These are phyloP conservation scores for Sanguinoderma infundibulare DNA, from an alignment of 1,284 basidiomycete genomes.

Conservation along the genomic window DNA sequence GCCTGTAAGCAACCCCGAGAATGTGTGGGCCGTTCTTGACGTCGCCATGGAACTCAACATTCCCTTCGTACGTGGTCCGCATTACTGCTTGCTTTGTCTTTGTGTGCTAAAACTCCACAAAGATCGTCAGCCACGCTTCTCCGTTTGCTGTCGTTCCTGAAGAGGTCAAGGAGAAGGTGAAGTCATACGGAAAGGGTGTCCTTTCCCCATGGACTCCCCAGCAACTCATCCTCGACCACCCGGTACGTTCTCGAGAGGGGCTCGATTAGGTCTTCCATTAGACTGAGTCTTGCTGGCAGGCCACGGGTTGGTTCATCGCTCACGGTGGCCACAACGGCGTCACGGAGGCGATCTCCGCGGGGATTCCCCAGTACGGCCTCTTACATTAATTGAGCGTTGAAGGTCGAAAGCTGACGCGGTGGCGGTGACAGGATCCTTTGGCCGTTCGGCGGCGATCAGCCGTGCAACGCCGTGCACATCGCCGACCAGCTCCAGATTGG, in stretches of 20 bases:
- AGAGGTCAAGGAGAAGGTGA: slow-evolving; percentile 22
- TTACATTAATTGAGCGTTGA: no score
- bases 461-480: slow-evolving; percentile 28
- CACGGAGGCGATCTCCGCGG: slow-evolving; percentile 15
- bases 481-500: slow-evolving; percentile 27
- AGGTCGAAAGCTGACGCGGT: no score
- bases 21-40: slow-evolving; percentile 26
- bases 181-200: slow-evolving; percentile 22
- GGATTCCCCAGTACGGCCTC: slow-evolving; percentile 18
- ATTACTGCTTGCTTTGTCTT: background rate
- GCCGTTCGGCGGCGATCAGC: slow-evolving; percentile 34
- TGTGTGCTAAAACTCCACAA: background rate
- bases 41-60: slow-evolving; percentile 24
- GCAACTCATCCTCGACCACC: slow-evolving; percentile 30
- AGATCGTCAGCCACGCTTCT: slow-evolving; percentile 31
- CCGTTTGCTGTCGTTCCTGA: slow-evolving; percentile 21
- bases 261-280: no score
- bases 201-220: slow-evolving; percentile 30
- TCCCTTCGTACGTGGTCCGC: slow-evolving; percentile 21
- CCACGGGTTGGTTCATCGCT: slow-evolving; percentile 21
- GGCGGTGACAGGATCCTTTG: slow-evolving; percentile 17
- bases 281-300: background rate
- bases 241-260: slow-evolving; percentile 15
- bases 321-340: slow-evolving; percentile 25
- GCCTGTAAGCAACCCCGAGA: slow-evolving; percentile 19